Evolutionary conservation across 1,139 yeast genomes (phyloP).

Genomic region (Yamadazyma blattariae): DNA sequence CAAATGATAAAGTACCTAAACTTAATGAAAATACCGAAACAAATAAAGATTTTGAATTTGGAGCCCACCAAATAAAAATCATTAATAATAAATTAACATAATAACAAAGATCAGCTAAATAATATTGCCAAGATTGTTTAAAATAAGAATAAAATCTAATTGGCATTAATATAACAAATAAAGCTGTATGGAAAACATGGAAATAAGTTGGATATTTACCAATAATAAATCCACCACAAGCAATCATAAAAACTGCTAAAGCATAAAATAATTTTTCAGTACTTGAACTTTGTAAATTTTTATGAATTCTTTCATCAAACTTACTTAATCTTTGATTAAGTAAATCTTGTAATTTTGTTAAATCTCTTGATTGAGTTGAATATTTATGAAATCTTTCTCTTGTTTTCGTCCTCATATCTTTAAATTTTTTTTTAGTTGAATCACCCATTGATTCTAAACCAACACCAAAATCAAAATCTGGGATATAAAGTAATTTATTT

Average conservation of each 20-base stretch:
- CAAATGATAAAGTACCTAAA: conserved; percentile 88
- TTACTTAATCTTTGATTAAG: conserved; percentile 43
- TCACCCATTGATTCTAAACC: conserved; percentile 38
- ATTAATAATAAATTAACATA: conserved; percentile 75
- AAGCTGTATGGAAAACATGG: conserved; percentile 69
- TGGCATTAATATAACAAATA: conserved; percentile 71
- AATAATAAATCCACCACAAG: conserved; percentile 70
- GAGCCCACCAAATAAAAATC: conserved; percentile 78
- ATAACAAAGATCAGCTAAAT: conserved; percentile 90
- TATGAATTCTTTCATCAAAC: conserved; percentile 57
- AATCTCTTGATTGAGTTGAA: conserved; percentile 21
- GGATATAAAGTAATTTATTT: conserved; percentile 34
- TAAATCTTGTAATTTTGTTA: conserved; percentile 30
- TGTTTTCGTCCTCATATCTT: conserved; percentile 36
- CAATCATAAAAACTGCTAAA: conserved; percentile 63
- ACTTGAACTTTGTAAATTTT: conserved; percentile 50
- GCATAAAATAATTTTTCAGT: conserved; percentile 86
- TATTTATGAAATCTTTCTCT: conserved; percentile 26
- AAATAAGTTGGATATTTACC: conserved; percentile 77
- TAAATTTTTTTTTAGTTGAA: conserved; percentile 33
- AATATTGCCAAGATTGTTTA: conserved; percentile 77
- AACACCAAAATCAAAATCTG: conserved; percentile 46
- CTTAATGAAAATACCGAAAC: conserved; percentile 83
- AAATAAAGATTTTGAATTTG: conserved; percentile 67
- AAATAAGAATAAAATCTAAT: conserved; percentile 81